Conservation (phyloP, 2,329 filamentous ascomycete species). For the Epichloe typhina region DNA sequence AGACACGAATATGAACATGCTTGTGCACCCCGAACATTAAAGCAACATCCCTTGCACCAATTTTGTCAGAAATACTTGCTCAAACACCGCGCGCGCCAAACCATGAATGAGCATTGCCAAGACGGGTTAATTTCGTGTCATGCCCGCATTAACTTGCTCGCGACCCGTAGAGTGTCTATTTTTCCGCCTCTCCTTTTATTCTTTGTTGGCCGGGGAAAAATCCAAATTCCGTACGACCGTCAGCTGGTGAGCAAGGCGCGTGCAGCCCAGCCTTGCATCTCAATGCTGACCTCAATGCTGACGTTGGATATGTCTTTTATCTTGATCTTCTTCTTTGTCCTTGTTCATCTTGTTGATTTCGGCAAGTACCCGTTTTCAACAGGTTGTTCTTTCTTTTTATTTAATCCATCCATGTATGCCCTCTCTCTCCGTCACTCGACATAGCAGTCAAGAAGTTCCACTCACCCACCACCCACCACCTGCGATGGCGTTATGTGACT, state of each 20-base stretch:
- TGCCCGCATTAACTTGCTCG: background rate
- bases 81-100: conserved; percentile 1
- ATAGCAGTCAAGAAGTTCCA: background rate
- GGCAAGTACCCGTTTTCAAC: background rate
- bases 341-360: too few species aligned
- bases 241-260: background rate
- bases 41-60: background rate
- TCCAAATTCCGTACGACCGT: background rate
- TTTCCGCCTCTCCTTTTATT: background rate
- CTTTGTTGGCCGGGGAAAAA: background rate
- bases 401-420: background rate
- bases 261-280: background rate
- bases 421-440: background rate
- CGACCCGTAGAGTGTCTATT: too few species aligned
- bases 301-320: background rate
- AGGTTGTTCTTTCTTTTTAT: background rate
- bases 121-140: background rate
- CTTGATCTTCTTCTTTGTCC: too few species aligned
- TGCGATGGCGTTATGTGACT: background rate
- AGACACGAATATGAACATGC: background rate
- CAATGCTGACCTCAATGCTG: background rate
- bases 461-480: too few species aligned
- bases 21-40: background rate
- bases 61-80: background rate
- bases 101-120: background rate